Evolutionary conservation across 441 rosid species (phyloP).

Genomic region (Populus hybrid): DNA sequence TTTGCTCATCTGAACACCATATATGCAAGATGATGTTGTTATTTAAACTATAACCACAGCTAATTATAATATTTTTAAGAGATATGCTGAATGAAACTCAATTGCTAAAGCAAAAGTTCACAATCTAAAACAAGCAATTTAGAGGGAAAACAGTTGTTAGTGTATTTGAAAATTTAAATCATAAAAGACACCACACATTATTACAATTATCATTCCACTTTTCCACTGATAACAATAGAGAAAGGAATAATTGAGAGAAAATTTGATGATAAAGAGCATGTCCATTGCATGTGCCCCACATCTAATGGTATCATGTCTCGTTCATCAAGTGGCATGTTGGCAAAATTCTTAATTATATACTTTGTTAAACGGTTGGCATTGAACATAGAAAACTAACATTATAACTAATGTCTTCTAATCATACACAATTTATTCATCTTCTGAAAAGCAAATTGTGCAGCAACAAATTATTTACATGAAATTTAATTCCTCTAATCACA

Average conservation of each 20-base stretch:
- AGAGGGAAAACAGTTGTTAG: background rate
- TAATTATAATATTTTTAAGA: background rate
- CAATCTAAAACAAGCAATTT: background rate
- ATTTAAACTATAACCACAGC: background rate
- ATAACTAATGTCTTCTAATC: background rate
- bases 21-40: background rate
- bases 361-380: background rate
- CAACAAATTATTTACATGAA: background rate
- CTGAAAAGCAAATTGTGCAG: background rate
- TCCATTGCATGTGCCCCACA: background rate
- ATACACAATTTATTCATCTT: background rate
- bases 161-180: background rate
- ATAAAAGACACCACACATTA: background rate
- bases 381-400: background rate
- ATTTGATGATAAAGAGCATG: background rate
- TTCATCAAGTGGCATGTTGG: background rate
- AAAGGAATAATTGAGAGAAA: background rate
- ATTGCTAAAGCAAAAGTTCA: background rate
- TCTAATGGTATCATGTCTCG: background rate
- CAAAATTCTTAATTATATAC: background rate
- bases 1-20: background rate
- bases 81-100: background rate
- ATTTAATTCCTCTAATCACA: background rate
- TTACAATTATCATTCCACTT: constrained; percentile 1
- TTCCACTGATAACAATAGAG: background rate